Percentiles rank a stretch among this genome's conserved stretches.
These are phyloP conservation scores for Protomyces inundatus DNA, from an alignment of 1,139 yeast species.

Conservation along the genomic window DNA sequence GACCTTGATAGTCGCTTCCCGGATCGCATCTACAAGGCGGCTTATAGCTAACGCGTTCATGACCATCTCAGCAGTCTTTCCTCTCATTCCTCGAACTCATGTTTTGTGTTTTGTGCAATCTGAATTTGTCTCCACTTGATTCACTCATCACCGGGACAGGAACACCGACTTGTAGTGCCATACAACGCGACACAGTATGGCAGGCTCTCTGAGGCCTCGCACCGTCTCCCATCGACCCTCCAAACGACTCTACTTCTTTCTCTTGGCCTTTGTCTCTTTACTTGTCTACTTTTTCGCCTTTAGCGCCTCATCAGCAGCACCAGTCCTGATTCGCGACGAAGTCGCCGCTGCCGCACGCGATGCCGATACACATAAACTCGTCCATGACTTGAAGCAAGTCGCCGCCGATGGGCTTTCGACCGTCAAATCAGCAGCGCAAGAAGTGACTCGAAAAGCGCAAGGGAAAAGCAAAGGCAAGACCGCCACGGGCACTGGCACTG, in stretches of 20 bases:
- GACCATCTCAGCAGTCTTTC: not conserved
- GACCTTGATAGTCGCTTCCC: not conserved
- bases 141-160: no score
- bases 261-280: not conserved
- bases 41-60: not conserved
- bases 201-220: slow-evolving; percentile 16
- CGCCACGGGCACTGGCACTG: not conserved
- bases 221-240: not conserved
- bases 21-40: not conserved
- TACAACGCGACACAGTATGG: not conserved
- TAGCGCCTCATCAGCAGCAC: not conserved
- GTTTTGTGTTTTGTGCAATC: not conserved
- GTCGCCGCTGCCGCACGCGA: slow-evolving; percentile 3
- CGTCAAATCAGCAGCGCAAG: slow-evolving; percentile 7
- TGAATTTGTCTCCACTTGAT: not conserved
- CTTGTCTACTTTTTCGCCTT: slow-evolving; percentile 11
- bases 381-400: slow-evolving; percentile 14
- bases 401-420: not conserved
- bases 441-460: not conserved
- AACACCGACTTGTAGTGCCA: no score
- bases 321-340: not conserved
- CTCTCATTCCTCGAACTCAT: not conserved
- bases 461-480: not conserved
- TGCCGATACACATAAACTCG: slow-evolving; percentile 16
- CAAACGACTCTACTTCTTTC: not conserved